A percentile compares a stretch with the other conserved stretches of the same genome.
phyloP scores from a whole-genome alignment of 805 yeast species.

The Yamadazyma insecticola region DNA sequence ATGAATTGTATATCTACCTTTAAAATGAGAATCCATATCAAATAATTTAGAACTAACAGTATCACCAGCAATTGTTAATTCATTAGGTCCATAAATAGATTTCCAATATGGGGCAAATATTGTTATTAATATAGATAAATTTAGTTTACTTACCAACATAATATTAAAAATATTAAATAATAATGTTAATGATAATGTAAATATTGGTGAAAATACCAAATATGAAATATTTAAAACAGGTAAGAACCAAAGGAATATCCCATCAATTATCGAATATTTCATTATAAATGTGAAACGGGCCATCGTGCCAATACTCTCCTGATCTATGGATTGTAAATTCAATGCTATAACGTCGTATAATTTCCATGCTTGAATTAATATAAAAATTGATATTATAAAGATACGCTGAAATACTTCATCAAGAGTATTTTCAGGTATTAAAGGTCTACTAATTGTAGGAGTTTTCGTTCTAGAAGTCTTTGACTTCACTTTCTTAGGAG shows the following conservation, averaged over 20 bases:
- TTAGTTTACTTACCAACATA: slow-evolving; percentile 47
- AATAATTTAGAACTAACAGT: slow-evolving; percentile 33
- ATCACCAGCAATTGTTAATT: slow-evolving; percentile 51
- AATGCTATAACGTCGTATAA: slow-evolving; percentile 63
- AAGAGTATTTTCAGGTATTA: slow-evolving; percentile 61
- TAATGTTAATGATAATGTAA: slow-evolving; percentile 46
- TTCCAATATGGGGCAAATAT: slow-evolving; percentile 41
- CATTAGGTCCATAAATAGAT: slow-evolving; percentile 35
- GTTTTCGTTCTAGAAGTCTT: too few relatives aligned
- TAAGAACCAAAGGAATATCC: slow-evolving; percentile 60
- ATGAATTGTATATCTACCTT: slow-evolving; percentile 81
- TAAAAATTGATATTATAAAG: slow-evolving; percentile 60
- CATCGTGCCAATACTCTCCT: slow-evolving; percentile 25
- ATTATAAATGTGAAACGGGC: slow-evolving; percentile 55
- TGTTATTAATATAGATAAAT: slow-evolving; percentile 41
- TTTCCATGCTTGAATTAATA: slow-evolving; percentile 82
- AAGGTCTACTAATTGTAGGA: too few relatives aligned
- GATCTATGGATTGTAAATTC: slow-evolving; percentile 36
- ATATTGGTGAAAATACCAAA: slow-evolving; percentile 57
- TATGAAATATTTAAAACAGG: slow-evolving; percentile 76
- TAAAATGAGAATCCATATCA: slow-evolving; percentile 62
- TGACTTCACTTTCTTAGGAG: not conserved
- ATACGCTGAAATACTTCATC: slow-evolving; percentile 77
- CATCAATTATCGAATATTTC: slow-evolving; percentile 73
- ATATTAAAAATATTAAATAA: slow-evolving; percentile 48